Evolutionary conservation across 129 eudicot species (phyloP), one percentile per base, ranked within the genome.

Genomic region (Solidago caesia): DNA sequence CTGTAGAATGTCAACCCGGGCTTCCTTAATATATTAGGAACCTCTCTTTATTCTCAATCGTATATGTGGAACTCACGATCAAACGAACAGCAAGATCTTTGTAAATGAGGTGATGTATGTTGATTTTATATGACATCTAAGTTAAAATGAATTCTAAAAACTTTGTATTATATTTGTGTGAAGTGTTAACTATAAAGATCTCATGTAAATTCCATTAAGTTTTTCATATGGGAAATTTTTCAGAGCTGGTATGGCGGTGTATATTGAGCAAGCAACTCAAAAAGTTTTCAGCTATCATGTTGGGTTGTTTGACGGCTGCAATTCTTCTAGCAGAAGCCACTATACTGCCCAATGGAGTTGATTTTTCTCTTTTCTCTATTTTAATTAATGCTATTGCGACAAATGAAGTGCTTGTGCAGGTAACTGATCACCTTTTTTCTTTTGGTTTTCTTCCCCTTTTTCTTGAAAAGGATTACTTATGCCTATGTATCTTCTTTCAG

Each of bases 271-370:
- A 82, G 77, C 87, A 84, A 84, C 85, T 89, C 12, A 82, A 84
- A 70, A 92, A 70, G 79, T 51, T 88, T 68, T 81, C 80, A 68
- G 94, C 98, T 7, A 61, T 92, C 48, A 70, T 84, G 12, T 73
- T 92, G 72, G 96, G 98, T 64, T 87, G 85, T 86, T 76, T 92
- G 87, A 82, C 96, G 56, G 96, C 85, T 67, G 91, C 96, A 61
- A 92, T 92, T 79, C 98, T 92, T 71, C 71, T 92, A 66, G 98
- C 98, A 25, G 98, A 92, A 77, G 98, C 98, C 52, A 92, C 96
- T 21, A 71, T 92, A 60, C 82, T 92, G 26, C 89, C 92, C 15
- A 88, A 80, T 52, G 93, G 88, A 70, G 93, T 92, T 52, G 85
- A 92, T 85, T 84, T 92, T 65, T 92, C 98, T 72, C 87, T 92